Evolutionary conservation across 164 flowering plant species (phyloP).

Genomic region (Litsea cubeba): DNA sequence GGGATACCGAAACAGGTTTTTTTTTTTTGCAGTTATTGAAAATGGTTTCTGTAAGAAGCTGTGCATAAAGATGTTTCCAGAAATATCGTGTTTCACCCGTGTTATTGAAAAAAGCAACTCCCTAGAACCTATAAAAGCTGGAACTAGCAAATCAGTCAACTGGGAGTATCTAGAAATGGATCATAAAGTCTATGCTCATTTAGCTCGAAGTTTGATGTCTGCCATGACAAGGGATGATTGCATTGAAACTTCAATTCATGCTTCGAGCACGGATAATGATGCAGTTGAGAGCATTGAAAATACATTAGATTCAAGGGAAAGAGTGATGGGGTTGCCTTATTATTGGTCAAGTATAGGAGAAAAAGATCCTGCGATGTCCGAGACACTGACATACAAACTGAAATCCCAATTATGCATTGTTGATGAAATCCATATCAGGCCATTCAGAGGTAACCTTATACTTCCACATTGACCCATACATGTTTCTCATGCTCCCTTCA

Average conservation of each 20-base stretch:
- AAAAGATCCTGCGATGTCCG: constrained; percentile 51
- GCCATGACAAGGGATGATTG: constrained; percentile 20
- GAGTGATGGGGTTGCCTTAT: constrained; percentile 34
- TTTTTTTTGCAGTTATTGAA: constrained; percentile 56
- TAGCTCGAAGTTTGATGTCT: constrained; percentile 40
- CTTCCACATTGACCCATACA: neutral
- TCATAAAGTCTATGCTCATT: constrained; percentile 50
- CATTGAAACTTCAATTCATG: constrained; percentile 49
- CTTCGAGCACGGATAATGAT: constrained; percentile 87
- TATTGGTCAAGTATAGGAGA: constrained; percentile 98
- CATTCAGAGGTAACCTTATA: constrained; percentile 62
- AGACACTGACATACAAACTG: constrained; percentile 60
- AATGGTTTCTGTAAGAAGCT: constrained; percentile 57
- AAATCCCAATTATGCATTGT: constrained; percentile 48
- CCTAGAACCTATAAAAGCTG: constrained; percentile 19
- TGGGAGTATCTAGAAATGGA: constrained; percentile 39
- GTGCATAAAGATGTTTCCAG: constrained; percentile 59
- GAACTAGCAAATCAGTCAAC: constrained; percentile 29
- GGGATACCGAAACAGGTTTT: neutral
- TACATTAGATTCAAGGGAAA: constrained; percentile 57
- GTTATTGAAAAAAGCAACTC: constrained; percentile 24
- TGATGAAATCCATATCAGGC: constrained; percentile 59
- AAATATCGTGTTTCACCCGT: constrained; percentile 30
- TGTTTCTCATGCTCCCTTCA: neutral
- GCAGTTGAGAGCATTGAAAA: constrained; percentile 66